A percentile compares a stretch with the other conserved stretches of the same genome.
Conservation (phyloP, 768 basidiomycete genomes). For the Leccinum barrowsii region DNA sequence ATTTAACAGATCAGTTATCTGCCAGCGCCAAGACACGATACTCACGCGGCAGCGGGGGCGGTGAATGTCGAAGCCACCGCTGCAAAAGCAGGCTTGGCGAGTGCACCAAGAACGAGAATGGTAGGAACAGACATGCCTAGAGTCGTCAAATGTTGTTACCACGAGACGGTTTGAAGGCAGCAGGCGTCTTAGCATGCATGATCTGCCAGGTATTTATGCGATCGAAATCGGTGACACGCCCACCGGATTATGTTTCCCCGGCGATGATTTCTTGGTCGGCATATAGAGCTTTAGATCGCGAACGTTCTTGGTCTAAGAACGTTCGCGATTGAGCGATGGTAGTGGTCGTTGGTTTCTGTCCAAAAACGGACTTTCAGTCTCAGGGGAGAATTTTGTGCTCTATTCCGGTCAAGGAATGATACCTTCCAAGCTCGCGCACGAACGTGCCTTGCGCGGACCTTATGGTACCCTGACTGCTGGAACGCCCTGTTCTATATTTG, state of each 20-base stretch:
- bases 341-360: background rate
- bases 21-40: background rate
- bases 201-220: conserved; percentile 7
- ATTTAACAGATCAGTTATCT: background rate
- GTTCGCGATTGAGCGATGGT: background rate
- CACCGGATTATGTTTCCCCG: background rate
- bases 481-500: background rate
- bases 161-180: background rate
- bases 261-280: background rate
- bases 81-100: conserved; percentile 13
- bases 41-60: conserved; percentile 21
- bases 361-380: background rate
- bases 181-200: background rate
- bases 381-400: background rate
- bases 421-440: background rate
- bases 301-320: background rate
- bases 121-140: conserved; percentile 6
- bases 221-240: background rate
- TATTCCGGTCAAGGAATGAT: background rate
- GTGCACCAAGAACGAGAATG: conserved; percentile 15
- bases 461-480: background rate
- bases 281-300: background rate
- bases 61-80: conserved; percentile 22
- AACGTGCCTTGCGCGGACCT: conserved; percentile 8
- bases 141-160: background rate